Evolutionary conservation across 1,284 basidiomycete genomes (phyloP).

Genomic region (Taiwanofungus camphoratus): DNA sequence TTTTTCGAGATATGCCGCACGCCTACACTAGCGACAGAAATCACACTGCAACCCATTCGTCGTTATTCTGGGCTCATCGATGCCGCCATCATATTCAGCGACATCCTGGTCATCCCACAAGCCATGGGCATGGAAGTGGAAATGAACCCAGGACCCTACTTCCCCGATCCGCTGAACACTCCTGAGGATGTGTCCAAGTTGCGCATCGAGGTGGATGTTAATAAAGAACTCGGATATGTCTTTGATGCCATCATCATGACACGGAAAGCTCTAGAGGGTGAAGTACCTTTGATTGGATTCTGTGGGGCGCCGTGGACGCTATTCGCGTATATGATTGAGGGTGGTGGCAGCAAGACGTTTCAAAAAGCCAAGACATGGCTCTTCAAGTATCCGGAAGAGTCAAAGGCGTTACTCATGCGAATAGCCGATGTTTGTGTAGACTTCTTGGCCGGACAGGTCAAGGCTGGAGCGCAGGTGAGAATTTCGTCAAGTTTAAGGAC

Average conservation of each 20-base stretch:
- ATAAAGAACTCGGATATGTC: slow-evolving; percentile 84
- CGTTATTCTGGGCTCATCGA: slow-evolving; percentile 83
- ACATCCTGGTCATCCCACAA: slow-evolving; percentile 94
- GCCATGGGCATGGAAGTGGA: slow-evolving; percentile 92
- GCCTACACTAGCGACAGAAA: slow-evolving; percentile 76
- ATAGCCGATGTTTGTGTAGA: slow-evolving; percentile 85
- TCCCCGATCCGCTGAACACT: slow-evolving; percentile 76
- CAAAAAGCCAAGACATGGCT: slow-evolving; percentile 90
- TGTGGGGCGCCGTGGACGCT: slow-evolving; percentile 96
- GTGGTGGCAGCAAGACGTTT: slow-evolving; percentile 84
- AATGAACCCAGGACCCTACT: slow-evolving; percentile 89
- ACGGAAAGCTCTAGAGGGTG: slow-evolving; percentile 70
- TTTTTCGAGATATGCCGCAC: slow-evolving; percentile 94
- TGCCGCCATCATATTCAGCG: slow-evolving; percentile 94
- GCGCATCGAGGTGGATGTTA: slow-evolving; percentile 60
- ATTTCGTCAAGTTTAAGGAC: slow-evolving; percentile 77
- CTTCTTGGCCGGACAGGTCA: slow-evolving; percentile 85
- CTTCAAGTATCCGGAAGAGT: slow-evolving; percentile 82
- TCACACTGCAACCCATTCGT: slow-evolving; percentile 90
- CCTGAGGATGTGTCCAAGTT: slow-evolving; percentile 71
- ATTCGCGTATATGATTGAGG: slow-evolving; percentile 96
- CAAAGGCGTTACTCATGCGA: slow-evolving; percentile 65
- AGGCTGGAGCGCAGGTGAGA: slow-evolving; percentile 87
- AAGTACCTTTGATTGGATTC: slow-evolving; percentile 93
- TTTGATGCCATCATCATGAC: slow-evolving; percentile 87